Percentiles rank a stretch among this genome's conserved stretches.
These are phyloP conservation scores for Zizania palustris DNA, from an alignment of 202 grass and related monocot genomes.

Conservation along the genomic window DNA sequence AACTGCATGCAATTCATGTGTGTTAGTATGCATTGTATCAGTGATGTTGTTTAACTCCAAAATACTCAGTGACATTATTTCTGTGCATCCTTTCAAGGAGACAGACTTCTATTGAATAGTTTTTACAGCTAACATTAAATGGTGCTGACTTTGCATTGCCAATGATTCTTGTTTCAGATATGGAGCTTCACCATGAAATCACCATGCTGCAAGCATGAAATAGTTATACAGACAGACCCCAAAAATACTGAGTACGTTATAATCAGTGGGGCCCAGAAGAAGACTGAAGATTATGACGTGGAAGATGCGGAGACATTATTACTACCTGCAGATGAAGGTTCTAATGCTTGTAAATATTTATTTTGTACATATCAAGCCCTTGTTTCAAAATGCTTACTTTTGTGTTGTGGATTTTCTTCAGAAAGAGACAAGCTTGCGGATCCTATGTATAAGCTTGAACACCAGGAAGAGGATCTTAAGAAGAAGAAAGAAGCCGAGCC, in stretches of 20 bases:
- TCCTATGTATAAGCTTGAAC: constrained; percentile 93
- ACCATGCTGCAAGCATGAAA: constrained; percentile 92
- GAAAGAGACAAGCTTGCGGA: constrained; percentile 89
- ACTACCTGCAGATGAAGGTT: constrained; percentile 90
- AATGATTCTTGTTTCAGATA: constrained; percentile 56
- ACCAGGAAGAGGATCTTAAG: constrained; percentile 81
- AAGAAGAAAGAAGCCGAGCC: constrained; percentile 98
- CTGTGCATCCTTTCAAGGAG: constrained; percentile 11
- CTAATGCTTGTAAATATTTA: not conserved
- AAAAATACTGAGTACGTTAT: constrained; percentile 95
- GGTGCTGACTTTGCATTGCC: constrained; percentile 25
- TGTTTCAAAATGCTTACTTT: constrained; percentile 44
- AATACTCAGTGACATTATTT: constrained; percentile 15
- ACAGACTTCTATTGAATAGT: not conserved
- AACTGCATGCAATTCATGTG: not conserved
- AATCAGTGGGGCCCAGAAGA: constrained; percentile 73
- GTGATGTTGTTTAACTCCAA: not conserved
- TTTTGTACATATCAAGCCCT: not conserved
- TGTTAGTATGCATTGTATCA: not conserved
- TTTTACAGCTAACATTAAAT: not conserved
- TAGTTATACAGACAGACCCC: constrained; percentile 89
- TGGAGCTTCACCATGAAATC: constrained; percentile 99
- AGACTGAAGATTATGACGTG: constrained; percentile 85
- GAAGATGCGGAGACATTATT: constrained; percentile 92
- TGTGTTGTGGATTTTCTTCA: constrained; percentile 42